phyloP scores from a whole-genome alignment of 2,329 filamentous ascomycete species.

The Colletotrichum sp. region DNA sequence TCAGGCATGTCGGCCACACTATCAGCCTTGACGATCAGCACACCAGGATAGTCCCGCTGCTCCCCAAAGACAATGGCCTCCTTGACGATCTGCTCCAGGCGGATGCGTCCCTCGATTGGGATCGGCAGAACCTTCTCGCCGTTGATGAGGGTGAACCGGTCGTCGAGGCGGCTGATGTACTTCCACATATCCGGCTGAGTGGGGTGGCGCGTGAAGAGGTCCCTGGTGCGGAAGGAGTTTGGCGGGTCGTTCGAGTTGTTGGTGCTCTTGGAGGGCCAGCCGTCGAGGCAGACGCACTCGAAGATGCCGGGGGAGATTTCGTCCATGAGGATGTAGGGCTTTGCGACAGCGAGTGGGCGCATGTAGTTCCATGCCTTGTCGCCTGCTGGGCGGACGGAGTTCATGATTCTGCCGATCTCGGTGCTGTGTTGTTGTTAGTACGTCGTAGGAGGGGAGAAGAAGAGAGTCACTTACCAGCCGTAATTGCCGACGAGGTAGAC shows the following conservation, averaged over 20 bases:
- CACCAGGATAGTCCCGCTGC: slow-evolving; percentile 33
- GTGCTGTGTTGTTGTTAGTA: slow-evolving; percentile 23
- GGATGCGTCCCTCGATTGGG: slow-evolving; percentile 36
- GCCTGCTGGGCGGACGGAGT: slow-evolving; percentile 26
- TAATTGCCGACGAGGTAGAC: not conserved
- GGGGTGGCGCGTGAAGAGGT: slow-evolving; percentile 41
- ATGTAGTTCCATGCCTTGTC: slow-evolving; percentile 36
- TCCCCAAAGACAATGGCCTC: slow-evolving; percentile 39
- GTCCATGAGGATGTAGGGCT: not conserved
- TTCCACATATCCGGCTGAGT: slow-evolving; percentile 41
- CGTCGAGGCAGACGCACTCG: slow-evolving; percentile 36
- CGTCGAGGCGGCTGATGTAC: slow-evolving; percentile 40
- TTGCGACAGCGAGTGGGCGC: slow-evolving; percentile 22
- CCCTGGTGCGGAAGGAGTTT: slow-evolving; percentile 39
- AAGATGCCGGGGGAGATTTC: slow-evolving; percentile 33
- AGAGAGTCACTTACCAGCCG: not conserved
- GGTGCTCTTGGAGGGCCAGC: slow-evolving; percentile 39
- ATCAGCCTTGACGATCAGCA: slow-evolving; percentile 34
- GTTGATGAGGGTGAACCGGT: slow-evolving; percentile 40
- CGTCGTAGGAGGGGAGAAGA: no score
- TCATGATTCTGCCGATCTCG: slow-evolving; percentile 32
- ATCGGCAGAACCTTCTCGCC: slow-evolving; percentile 45
- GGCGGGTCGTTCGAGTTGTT: slow-evolving; percentile 34
- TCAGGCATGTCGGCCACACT: slow-evolving; percentile 29
- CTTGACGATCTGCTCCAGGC: slow-evolving; percentile 34